Base-by-base conservation (phyloP, 2,329 filamentous ascomycete species). In the Geosmithia flava region DNA sequence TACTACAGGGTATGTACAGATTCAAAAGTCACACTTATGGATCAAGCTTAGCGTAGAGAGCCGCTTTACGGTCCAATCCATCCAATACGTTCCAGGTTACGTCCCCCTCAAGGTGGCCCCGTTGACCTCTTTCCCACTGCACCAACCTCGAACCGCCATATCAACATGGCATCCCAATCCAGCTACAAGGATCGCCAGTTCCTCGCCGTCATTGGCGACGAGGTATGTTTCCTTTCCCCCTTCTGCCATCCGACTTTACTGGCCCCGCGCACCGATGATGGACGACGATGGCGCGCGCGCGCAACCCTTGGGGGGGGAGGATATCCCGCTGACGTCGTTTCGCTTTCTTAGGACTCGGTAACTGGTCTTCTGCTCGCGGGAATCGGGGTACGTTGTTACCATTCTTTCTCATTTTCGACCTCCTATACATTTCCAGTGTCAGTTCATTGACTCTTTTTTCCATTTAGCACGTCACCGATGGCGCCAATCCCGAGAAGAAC, bases 131-230 rank as follows among this genome's bases (percentile, higher is more conserved):
- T 27, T 17, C 20, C 20, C 20, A 15, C 46, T 47, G 15, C 44
- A 42, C 20, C 15, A 20, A 42, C 39, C 37, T 8, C 39, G 15
- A 42, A 15, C 19, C 16, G 10, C 3, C 43, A 47, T 37, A 37
- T 13, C 56, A 62, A 58, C 42, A 75, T 75, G 71, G 59, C 74
- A 50, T 69, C 70, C 44, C 71, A 76, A 56, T 69, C 74, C 53
- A 76, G 80, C 55, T 83, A 74, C 66, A 83, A 89, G 70, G 89
- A 97, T 69, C 80, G 93, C 59, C 85, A 98, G 69, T 95, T 98
- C 63, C 80, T 98, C 50, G 93, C 93, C 54, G 91, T 98, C 45
- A 98, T 98, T 62, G 93, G 93, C 47, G 93, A 98, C 67, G 93
- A 98, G 80, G 93, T 87, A 53, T 65, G 49, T 20, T 16, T 44